These are phyloP conservation scores for Boletus pseudo-olivaceus DNA, from an alignment of 768 basidiomycete species.

Conservation along the genomic window DNA sequence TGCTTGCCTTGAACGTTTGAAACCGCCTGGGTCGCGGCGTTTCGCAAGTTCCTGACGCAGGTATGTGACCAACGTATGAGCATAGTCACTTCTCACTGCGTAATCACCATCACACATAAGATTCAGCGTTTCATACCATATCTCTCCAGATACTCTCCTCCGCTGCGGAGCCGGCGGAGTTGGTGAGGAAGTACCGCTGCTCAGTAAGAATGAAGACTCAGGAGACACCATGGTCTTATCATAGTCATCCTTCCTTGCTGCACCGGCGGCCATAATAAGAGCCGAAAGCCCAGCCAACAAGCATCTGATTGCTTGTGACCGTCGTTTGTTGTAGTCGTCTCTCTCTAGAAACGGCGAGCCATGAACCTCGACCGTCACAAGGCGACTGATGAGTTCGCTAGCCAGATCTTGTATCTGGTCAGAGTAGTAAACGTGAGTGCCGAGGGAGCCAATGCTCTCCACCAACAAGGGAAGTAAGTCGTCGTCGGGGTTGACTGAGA, in stretches of 20 bases:
- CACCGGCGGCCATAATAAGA: slow-evolving; percentile 61
- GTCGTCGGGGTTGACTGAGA: slow-evolving; percentile 60
- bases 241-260: slow-evolving; percentile 24
- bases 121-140: slow-evolving; percentile 89
- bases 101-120: slow-evolving; percentile 78
- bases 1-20: slow-evolving; percentile 43
- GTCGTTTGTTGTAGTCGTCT: slow-evolving; percentile 38
- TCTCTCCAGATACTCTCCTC: slow-evolving; percentile 70
- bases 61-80: slow-evolving; percentile 70
- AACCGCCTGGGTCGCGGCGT: slow-evolving; percentile 44
- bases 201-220: slow-evolving; percentile 27
- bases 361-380: slow-evolving; percentile 67
- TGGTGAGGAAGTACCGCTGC: slow-evolving; percentile 26
- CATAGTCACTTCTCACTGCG: slow-evolving; percentile 77
- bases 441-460: slow-evolving; percentile 76
- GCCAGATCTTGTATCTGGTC: slow-evolving; percentile 94
- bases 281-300: slow-evolving; percentile 69
- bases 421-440: slow-evolving; percentile 90
- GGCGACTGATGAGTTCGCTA: slow-evolving; percentile 73
- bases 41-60: slow-evolving; percentile 72
- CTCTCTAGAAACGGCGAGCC: slow-evolving; percentile 45
- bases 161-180: slow-evolving; percentile 46
- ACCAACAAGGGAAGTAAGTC: slow-evolving; percentile 64
- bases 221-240: slow-evolving; percentile 13
- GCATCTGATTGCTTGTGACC: slow-evolving; percentile 66